Conservation (phyloP, 75 land plant species). For the Sequoiadendron giganteum region DNA sequence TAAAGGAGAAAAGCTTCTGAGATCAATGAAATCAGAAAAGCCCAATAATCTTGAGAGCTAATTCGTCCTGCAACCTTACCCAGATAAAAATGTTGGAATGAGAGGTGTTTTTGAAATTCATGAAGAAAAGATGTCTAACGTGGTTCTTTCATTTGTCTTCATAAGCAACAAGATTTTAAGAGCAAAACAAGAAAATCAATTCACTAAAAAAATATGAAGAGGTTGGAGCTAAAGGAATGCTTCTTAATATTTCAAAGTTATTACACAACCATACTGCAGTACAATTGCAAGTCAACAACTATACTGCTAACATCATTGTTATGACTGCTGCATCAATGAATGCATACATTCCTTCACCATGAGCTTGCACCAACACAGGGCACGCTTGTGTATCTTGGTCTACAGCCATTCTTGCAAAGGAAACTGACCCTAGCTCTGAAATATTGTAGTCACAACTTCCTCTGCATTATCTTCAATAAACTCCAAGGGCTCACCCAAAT, state of each 20-base stretch:
- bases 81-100: not conserved
- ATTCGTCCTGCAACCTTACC: not conserved
- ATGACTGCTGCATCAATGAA: not conserved
- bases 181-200: not conserved
- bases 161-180: not conserved
- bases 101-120: not conserved
- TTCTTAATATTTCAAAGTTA: not conserved
- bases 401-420: not conserved
- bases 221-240: not conserved
- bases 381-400: not conserved
- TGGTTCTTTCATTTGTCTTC: not conserved
- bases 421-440: not conserved
- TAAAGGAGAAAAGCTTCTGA: not conserved
- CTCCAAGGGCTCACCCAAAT: slow-evolving; percentile 41
- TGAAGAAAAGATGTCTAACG: not conserved
- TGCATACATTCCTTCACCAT: not conserved
- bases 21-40: not conserved
- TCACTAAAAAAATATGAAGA: not conserved
- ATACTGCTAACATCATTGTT: not conserved
- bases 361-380: not conserved
- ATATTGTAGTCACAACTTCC: slow-evolving; percentile 21
- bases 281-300: not conserved
- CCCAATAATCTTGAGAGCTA: not conserved
- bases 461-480: slow-evolving; percentile 34
- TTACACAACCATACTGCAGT: not conserved